Conservation (phyloP, 164 flowering plant species). For the Vitis amurensis region DNA sequence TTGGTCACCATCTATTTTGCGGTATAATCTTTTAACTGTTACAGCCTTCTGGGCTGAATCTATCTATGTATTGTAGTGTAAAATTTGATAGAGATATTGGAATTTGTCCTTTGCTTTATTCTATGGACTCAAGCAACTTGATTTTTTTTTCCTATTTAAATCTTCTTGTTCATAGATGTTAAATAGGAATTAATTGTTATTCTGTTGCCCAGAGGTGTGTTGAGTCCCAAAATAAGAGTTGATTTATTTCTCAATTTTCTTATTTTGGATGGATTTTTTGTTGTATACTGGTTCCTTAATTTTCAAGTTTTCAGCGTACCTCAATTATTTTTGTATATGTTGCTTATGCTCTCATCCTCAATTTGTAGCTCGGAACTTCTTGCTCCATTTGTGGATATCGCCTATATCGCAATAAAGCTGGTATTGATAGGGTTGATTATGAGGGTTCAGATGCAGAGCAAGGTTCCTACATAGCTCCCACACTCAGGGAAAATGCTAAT, state of each 20-base stretch:
- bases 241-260: background rate
- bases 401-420: constrained; percentile 8
- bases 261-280: background rate
- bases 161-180: no score
- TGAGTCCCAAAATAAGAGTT: no score
- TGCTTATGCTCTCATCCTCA: constrained; percentile 9
- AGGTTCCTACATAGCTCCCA: constrained; percentile 28
- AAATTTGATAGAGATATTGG: no score
- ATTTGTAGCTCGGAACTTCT: constrained; percentile 48
- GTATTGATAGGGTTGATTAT: constrained; percentile 1
- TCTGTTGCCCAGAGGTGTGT: no score
- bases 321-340: background rate
- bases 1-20: background rate
- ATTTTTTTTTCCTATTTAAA: no score
- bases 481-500: constrained; percentile 21
- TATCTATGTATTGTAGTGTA: no score
- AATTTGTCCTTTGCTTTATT: no score
- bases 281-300: background rate
- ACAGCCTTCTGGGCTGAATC: no score
- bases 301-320: background rate
- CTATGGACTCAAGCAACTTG: no score
- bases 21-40: no score
- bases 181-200: no score
- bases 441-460: no score
- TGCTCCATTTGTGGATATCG: constrained; percentile 47